Evolutionary conservation across 2,329 filamentous ascomycete genomes (phyloP), one percentile per base, ranked within the genome.

Genomic region (Trichoderma citrinoviride): DNA sequence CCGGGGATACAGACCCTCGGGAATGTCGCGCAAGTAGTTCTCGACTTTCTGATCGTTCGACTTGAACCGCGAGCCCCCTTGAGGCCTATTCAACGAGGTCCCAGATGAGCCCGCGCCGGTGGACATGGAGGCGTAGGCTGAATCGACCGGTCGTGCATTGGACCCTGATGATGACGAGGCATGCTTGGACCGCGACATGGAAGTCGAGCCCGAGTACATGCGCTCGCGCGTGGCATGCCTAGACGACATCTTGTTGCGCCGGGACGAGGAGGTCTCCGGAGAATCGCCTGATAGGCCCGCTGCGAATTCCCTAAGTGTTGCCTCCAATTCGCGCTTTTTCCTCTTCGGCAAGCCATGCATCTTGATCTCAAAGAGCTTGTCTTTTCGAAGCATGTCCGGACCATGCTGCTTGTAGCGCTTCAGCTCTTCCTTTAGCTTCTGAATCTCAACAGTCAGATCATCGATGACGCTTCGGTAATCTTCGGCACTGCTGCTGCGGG

Each of bases 401-500:
- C 89, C 86, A 27, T 85, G 78, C 67, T 86, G 87, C 74, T 90
- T 89, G 67, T 91, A 91, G 61, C 85, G 88, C 71, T 85, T 89
- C 62, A 96, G 72, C 71, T 88, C 87, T 69, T 89, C 87, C 77
- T 89, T 93, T 67, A 96, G 75, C 58, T 87, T 88, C 74, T 92
- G 91, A 73, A 95, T 96, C 73, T 93, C 90, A 27, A 96, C 81
- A 0, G 92, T 96, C 65, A 96, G 77, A 73, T 96, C 92, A 71
- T 96, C 92, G 54, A 96, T 96, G 17, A 96, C 91, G 69, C 90
- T 90, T 53, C 92, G 83, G 66, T 87, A 93, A 64, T 93, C 91
- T 64, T 91, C 90, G 29, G 85, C 87, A 57, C 87, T 89, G 72
- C 86, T 91, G 72, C 77, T 85, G 21, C 76, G 84, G 3, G 78